A percentile compares a stretch with the other conserved stretches of the same genome.
phyloP scores from a whole-genome alignment of 805 yeast genomes.

The Kodamaea fukazawae region DNA sequence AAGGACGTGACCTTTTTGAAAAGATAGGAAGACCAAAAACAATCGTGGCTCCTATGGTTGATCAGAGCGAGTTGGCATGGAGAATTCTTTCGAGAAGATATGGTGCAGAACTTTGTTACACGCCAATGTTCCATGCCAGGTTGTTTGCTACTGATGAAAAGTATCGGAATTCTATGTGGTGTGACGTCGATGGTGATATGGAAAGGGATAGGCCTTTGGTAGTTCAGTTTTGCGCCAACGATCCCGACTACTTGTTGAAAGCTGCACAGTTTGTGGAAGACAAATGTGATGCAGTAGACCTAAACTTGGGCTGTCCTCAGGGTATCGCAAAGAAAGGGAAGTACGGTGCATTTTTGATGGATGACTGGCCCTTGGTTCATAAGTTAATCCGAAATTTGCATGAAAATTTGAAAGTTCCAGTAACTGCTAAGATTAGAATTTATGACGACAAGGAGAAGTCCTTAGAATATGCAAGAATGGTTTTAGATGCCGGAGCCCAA shows the following conservation, averaged over 20 bases:
- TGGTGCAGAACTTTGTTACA: constrained; percentile 92
- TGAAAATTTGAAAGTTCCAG: constrained; percentile 74
- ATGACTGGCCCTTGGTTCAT: constrained; percentile 86
- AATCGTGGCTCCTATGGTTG: constrained; percentile 98
- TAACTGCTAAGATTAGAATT: constrained; percentile 92
- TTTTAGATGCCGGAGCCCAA: constrained; percentile 91
- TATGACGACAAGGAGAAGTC: constrained; percentile 82
- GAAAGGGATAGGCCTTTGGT: constrained; percentile 77
- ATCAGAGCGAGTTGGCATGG: constrained; percentile 96
- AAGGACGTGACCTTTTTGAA: constrained; percentile 70
- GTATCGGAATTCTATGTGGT: constrained; percentile 75
- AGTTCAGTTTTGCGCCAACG: constrained; percentile 96
- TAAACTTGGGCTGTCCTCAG: constrained; percentile 97
- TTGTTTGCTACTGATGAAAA: constrained; percentile 81
- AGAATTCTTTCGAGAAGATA: constrained; percentile 77
- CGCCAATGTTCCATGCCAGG: constrained; percentile 96
- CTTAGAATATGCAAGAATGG: constrained; percentile 83
- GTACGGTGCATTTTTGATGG: constrained; percentile 95
- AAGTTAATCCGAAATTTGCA: constrained; percentile 71
- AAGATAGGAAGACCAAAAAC: constrained; percentile 72
- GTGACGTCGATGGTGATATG: constrained; percentile 66
- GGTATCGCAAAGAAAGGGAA: constrained; percentile 94
- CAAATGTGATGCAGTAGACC: constrained; percentile 91
- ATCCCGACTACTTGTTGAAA: constrained; percentile 73
- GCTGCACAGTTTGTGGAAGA: constrained; percentile 84